Percentiles rank a stretch among this genome's conserved stretches.
These are phyloP conservation scores for Hypoxylon sp. DNA, from an alignment of 2,329 filamentous ascomycete species.

Conservation along the genomic window DNA sequence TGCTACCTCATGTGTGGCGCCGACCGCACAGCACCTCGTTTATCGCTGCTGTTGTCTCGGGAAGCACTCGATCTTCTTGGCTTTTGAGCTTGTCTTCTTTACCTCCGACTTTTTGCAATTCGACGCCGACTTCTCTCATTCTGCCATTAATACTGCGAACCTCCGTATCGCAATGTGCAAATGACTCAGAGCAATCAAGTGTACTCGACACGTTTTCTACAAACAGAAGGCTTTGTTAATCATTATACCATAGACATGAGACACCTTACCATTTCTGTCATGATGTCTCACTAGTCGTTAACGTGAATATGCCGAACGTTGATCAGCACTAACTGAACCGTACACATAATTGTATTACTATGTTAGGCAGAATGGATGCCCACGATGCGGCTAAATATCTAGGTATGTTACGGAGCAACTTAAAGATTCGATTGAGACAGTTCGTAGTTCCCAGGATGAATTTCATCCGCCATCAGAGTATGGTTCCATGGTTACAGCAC, in stretches of 20 bases:
- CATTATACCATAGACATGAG: constrained; percentile 9
- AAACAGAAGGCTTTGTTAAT: not conserved
- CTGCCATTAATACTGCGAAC: not conserved
- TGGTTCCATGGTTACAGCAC: not conserved
- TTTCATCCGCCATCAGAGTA: constrained; percentile 11
- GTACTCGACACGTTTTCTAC: constrained; percentile 12
- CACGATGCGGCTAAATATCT: constrained; percentile 40
- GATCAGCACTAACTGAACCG: constrained; percentile 24
- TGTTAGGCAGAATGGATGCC: constrained; percentile 37
- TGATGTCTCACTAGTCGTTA: constrained; percentile 7
- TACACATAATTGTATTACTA: constrained; percentile 10
- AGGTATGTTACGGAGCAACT: constrained; percentile 12
- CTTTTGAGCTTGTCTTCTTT: constrained; percentile 33
- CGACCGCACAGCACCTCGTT: constrained; percentile 32
- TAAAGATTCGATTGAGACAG: constrained; percentile 11
- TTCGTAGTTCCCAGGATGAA: constrained; percentile 7
- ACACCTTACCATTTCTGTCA: constrained; percentile 13
- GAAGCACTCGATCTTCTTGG: constrained; percentile 37
- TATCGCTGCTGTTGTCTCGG: constrained; percentile 33
- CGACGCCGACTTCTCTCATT: constrained; percentile 22
- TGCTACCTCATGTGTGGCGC: constrained; percentile 23
- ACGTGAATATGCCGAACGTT: constrained; percentile 21
- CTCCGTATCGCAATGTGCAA: constrained; percentile 15
- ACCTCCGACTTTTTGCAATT: constrained; percentile 16
- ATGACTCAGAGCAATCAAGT: constrained; percentile 4